Base-by-base conservation (phyloP, 352 stramenopile species). In the Phytophthora boehmeriae region DNA sequence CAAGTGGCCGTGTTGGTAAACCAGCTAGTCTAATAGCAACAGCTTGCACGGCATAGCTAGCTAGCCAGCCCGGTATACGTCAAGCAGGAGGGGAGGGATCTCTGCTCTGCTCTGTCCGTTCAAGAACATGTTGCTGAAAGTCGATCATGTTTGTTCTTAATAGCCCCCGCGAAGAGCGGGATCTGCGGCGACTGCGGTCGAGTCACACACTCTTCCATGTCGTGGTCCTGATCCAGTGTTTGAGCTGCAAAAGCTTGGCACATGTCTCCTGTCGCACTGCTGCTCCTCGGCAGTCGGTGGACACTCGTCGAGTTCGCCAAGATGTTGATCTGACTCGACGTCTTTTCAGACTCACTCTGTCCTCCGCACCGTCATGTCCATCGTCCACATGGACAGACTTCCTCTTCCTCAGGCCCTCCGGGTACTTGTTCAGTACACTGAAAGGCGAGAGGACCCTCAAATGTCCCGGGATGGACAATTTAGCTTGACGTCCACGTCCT, bases 401-500 rank as follows among this genome's bases (percentile, higher is more conserved):
- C 44, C 86, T 80, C 65, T 94, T 94, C 11, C 81, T 73, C 41
- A 92, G 59, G 5, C 86, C 83, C 57, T 92, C 83, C 1, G 83
- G 83, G 22, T 79, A 84, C 52, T 86, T 86, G 28, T 56, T 88
- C 17, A 89, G 63, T 47, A 86, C 72, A 59, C 67, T 85, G 50
- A 89, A 87, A 8, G 79, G 71, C 38, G 82, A 86, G 50, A 68
- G 39, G 25, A 73, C 60, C 3, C 77, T 72, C 34, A 92, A 63
- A 56, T 92, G 78, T 1, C 74, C 72, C 10, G 78, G 79, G 51
- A 88, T 86, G 16, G 78, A 88, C 38, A 89, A 42, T 49, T 74
- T 65, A 14, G 73, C 71, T 23, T 64, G 71, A 39, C 32, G 38
- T 23, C 56, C 68, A 10, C 48, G 56, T 28, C 19, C 38, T 48